Evolutionary conservation across 1,139 yeast species (phyloP).

Genomic region (Cylindricascospora bacillispora): DNA sequence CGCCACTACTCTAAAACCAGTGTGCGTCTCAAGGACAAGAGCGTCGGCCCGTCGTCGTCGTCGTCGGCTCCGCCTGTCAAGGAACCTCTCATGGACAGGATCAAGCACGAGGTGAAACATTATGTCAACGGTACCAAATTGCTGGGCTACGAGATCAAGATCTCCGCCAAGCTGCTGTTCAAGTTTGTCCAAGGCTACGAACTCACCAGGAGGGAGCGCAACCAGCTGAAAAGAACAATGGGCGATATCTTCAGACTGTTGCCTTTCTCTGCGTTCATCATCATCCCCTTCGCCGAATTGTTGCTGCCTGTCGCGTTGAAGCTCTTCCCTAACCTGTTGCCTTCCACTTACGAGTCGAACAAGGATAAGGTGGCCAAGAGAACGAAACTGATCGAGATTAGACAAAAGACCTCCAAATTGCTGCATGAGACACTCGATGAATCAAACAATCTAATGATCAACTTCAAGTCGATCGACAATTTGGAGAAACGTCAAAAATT

Average conservation of each 20-base stretch:
- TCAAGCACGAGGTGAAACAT: conserved; percentile 83
- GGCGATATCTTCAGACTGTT: conserved; percentile 78
- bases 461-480: conserved; percentile 20
- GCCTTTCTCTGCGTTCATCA: conserved; percentile 82
- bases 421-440: conserved; percentile 68
- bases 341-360: conserved; percentile 85
- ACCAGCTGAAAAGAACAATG: conserved; percentile 79
- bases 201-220: conserved; percentile 76
- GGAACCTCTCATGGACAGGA: conserved; percentile 59
- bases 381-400: conserved; percentile 57
- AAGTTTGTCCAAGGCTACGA: conserved; percentile 91
- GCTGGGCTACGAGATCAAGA: conserved; percentile 78
- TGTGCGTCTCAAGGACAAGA: too few relatives aligned
- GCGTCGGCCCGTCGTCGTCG: too few relatives aligned
- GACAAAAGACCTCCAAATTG: conserved; percentile 71
- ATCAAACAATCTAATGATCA: conserved; percentile 35
- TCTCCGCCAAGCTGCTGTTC: conserved; percentile 69
- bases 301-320: conserved; percentile 81
- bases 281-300: conserved; percentile 91
- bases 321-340: conserved; percentile 83
- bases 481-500: conserved; percentile 68
- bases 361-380: conserved; percentile 58
- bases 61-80: too few relatives aligned
- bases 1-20: too few relatives aligned
- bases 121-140: conserved; percentile 94